Conservation (phyloP, 192 early-diverging fungal species). For the Linnemannia exigua region DNA sequence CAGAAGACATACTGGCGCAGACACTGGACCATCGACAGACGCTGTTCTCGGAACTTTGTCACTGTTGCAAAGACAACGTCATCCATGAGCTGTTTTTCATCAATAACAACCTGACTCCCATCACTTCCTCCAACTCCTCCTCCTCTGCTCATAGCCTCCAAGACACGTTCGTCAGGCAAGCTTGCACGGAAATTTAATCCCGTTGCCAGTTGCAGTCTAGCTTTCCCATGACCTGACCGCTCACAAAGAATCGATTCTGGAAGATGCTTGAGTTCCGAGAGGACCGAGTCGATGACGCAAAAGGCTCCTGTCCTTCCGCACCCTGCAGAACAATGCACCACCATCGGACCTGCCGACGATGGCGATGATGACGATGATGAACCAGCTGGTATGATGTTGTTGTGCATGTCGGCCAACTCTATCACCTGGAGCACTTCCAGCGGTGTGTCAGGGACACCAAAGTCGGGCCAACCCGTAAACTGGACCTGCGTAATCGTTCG, state of each 20-base stretch:
- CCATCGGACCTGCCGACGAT: constrained; percentile 56
- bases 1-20: constrained; percentile 86
- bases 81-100: not conserved
- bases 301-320: constrained; percentile 75
- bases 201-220: not conserved
- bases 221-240: not conserved
- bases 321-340: constrained; percentile 72
- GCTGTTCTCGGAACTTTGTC: constrained; percentile 77
- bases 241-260: not conserved
- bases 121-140: too few relatives aligned
- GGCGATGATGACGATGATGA: too few relatives aligned
- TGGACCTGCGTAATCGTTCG: constrained; percentile 85
- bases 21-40: constrained; percentile 88
- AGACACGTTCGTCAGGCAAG: not conserved
- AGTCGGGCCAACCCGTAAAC: constrained; percentile 93
- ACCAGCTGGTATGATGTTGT: too few relatives aligned
- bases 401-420: constrained; percentile 30
- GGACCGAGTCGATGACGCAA: constrained; percentile 68
- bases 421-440: constrained; percentile 73
- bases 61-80: constrained; percentile 77
- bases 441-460: constrained; percentile 82
- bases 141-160: not conserved
- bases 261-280: constrained; percentile 34
- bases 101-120: not conserved
- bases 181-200: not conserved